Evolutionary conservation across 106 monocot species (phyloP).

Genomic region (Posidonia australis): DNA sequence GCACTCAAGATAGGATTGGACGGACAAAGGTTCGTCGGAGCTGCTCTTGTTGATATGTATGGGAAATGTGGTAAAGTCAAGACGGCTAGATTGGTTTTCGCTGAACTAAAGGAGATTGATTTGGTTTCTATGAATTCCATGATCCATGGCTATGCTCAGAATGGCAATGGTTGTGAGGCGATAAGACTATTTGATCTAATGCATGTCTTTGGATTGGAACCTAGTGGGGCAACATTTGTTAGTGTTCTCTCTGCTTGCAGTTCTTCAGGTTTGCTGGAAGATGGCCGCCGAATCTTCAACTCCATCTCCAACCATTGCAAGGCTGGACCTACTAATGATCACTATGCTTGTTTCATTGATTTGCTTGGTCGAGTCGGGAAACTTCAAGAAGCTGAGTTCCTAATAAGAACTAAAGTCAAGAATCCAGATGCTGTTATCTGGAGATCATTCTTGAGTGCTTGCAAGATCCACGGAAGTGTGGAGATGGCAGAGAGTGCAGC

Average conservation of each 20-base stretch:
- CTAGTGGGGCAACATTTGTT: conserved; percentile 38
- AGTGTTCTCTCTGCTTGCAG: conserved; percentile 51
- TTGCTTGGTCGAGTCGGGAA: conserved; percentile 43
- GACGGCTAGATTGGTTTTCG: conserved; percentile 36
- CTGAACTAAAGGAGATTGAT: conserved; percentile 23
- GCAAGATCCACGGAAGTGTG: conserved; percentile 51
- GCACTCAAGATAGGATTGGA: conserved; percentile 36
- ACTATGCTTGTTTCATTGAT: conserved; percentile 49
- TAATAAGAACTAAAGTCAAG: conserved; percentile 7
- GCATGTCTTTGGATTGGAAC: conserved; percentile 14
- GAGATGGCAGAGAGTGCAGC: conserved; percentile 49
- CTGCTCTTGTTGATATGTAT: conserved; percentile 49
- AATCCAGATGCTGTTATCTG: conserved; percentile 48
- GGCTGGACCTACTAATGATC: conserved; percentile 32
- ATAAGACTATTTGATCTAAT: conserved; percentile 33
- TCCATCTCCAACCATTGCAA: conserved; percentile 9
- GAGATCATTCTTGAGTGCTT: conserved; percentile 56
- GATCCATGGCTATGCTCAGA: conserved; percentile 57
- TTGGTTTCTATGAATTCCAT: conserved; percentile 53
- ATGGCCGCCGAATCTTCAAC: conserved; percentile 39
- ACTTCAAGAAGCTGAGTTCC: conserved; percentile 34
- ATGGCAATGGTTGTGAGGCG: conserved; percentile 42
- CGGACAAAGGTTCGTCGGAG: conserved; percentile 29
- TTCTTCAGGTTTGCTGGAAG: conserved; percentile 52
- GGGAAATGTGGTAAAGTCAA: conserved; percentile 51